Conservation (phyloP, 2,329 filamentous ascomycete genomes). For the Dendrostoma leiphaemia region DNA sequence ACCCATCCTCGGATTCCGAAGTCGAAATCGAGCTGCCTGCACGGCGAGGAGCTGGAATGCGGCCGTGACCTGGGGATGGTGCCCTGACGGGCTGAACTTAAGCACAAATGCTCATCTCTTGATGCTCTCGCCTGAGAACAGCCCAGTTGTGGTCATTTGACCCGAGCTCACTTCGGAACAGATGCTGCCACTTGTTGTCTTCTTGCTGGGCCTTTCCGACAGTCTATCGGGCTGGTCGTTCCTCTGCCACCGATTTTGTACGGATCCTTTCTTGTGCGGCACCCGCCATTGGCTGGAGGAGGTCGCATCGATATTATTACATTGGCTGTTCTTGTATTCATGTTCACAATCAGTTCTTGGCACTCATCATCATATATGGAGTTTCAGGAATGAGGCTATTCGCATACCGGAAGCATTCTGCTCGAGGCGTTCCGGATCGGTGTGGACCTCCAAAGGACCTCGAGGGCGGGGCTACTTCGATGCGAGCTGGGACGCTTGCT, state of each 20-base stretch:
- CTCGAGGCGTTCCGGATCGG: background rate
- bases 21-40: conserved; percentile 53
- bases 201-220: too few relatives aligned
- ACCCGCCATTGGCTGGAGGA: too few relatives aligned
- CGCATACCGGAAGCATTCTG: background rate
- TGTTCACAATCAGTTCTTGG: background rate
- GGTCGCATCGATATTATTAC: background rate
- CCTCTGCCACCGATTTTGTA: too few relatives aligned
- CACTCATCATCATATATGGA: background rate
- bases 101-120: background rate
- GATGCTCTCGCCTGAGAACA: too few relatives aligned
- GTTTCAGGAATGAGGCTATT: background rate
- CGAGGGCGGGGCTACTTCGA: too few relatives aligned
- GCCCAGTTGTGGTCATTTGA: too few relatives aligned
- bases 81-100: background rate
- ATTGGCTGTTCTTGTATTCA: background rate
- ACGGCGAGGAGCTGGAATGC: conserved; percentile 19
- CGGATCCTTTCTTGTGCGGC: too few relatives aligned
- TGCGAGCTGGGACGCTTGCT: too few relatives aligned
- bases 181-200: too few relatives aligned
- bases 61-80: background rate
- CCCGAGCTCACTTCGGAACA: too few relatives aligned
- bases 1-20: conserved; percentile 56
- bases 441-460: too few relatives aligned
- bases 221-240: too few relatives aligned